Evolutionary conservation across 495 filamentous ascomycete species (phyloP), one percentile per base, ranked within the genome.

Genomic region (Achaetomiella virescens): DNA sequence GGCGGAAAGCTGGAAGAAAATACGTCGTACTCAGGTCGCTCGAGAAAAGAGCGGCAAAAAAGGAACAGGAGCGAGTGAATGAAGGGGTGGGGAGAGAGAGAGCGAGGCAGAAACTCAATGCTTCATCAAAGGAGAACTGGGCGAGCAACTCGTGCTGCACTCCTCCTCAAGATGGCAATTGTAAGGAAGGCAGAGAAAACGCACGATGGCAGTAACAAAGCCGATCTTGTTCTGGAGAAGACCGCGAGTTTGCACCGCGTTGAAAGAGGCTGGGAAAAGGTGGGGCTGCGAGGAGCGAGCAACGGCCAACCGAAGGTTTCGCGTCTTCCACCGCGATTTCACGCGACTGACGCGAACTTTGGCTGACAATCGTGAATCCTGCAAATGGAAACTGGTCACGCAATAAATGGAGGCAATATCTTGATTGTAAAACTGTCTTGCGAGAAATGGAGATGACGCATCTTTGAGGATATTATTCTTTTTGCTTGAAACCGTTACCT

Each of bases 191-290:
- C 1, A 1, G 29, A 45, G 7, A 22, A 56, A 14, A 10, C 41
- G 11, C 2, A 29, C 14, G 53, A 31, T 0, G 3, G 15, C 52
- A 38, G 9, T 67, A 68, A 63, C 65, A 68, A 14, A 37, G 2
- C 25, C 22, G 10, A 68, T 62, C 63, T 59, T 38, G 36, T 24
- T 1, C 15, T 8, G 41, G 63, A 63, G 63, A 47, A 10, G 3
- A 2, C 0, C 3, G 2, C 8, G 37, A 46, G 50, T 40, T 45
- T 33, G 48, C 17, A 21, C 1, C 14, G 9, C 12, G 18, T 9
- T 10, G 27, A 33, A 55, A 41, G 37, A 44, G 56, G 59, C 51
- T 54, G 52, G 52, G 54, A 27, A 54, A 62, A 48, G 44, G 59
- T 57, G 62, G 62, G 55, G 46, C 37, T n/a, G n/a, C n/a, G n/a